Evolutionary conservation across 768 basidiomycete species (phyloP), one percentile per base, ranked within the genome.

Genomic region (Rhodosporidiobolus odoratus): DNA sequence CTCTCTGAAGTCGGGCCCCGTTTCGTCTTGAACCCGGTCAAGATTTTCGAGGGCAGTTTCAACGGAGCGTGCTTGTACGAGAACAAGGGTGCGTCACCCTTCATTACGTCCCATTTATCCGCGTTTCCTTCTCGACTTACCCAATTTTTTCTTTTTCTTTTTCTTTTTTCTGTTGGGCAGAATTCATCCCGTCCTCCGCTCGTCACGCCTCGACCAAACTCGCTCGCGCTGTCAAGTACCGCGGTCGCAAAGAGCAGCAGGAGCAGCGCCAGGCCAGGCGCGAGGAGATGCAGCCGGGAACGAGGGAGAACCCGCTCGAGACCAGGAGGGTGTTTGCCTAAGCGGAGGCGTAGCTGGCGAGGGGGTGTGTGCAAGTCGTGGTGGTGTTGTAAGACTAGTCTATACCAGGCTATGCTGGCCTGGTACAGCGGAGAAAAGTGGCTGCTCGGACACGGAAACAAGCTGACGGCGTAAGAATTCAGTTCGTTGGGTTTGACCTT

Each of bases 21-120:
- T 54, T 96, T 98, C 79, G 96, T 98, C 58, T 83, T 99, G 60
- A 95, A 92, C 43, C 96, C 96, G 16, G 97, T 99, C 76, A 87
- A 92, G 64, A 94, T 99, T 68, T 99, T 99, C 78, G 96, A 99
- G 80, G 96, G 96, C 16, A 92, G 93, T 4, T 98, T 99, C 81
- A 85, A 87, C 69, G 96, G 96, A 30, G 91, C 91, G 19, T 95
- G 92, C 3, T 88, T 99, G 32, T 99, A 88, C 79, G 92, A 92
- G 35, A 99, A 99, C 81, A 89, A 91, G 79, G 92, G 92, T 92
- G 76, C 71, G 85, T 80, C 3, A 52, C 10, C 50, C 47, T n/a
- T 43, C 40, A 48, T 59, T 75, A n/a, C n/a, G n/a, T 38, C 10
- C 53, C 27, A 43, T 53, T 66, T 68, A 43, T 37, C n/a, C 30